phyloP scores from a whole-genome alignment of 441 rosid genomes.

The Geranium incanum region DNA sequence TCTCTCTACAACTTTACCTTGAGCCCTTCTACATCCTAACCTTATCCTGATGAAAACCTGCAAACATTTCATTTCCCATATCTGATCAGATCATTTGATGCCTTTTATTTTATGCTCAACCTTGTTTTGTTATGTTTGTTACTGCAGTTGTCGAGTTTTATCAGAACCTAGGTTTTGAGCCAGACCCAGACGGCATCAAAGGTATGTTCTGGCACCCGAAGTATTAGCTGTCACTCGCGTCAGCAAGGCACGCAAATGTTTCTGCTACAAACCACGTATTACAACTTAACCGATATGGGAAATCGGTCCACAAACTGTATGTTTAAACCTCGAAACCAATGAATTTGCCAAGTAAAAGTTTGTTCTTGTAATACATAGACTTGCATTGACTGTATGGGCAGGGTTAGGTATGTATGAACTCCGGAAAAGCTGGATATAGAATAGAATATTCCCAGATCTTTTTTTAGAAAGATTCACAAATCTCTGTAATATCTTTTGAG shows the following conservation, averaged over 20 bases:
- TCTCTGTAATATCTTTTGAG: no score
- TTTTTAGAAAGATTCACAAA: no score
- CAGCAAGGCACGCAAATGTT: conserved; percentile 1
- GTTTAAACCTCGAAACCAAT: background rate
- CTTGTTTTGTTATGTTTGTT: background rate
- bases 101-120: background rate
- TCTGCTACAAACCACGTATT: background rate
- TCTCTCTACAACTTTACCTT: no score
- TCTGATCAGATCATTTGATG: background rate
- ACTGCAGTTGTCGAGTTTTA: conserved; percentile 87
- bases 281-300: background rate
- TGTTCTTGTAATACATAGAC: background rate
- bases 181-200: conserved; percentile 95
- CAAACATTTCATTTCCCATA: background rate
- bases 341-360: background rate
- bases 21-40: background rate
- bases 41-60: background rate
- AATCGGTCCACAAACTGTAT: background rate
- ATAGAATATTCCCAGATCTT: no score
- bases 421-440: no score
- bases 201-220: conserved; percentile 98
- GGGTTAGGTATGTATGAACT: no score
- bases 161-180: conserved; percentile 78
- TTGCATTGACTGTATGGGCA: no score
- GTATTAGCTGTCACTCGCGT: conserved; percentile 24